A percentile compares a stretch with the other conserved stretches of the same genome.
Evolutionary conservation across 768 basidiomycete species (phyloP).

Genomic region (Suillus subluteus): DNA sequence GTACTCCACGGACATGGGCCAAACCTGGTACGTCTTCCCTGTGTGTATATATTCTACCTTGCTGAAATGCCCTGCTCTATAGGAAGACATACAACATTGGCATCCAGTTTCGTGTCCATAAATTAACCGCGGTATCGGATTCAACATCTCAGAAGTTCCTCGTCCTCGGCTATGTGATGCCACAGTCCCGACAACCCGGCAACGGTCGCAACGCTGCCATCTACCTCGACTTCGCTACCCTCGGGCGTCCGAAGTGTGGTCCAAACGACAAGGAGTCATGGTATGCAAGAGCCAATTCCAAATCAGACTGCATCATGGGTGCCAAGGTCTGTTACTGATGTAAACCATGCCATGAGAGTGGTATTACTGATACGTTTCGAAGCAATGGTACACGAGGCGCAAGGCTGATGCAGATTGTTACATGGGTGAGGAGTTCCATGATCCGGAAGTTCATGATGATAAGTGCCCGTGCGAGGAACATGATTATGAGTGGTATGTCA

Average conservation of each 20-base stretch:
- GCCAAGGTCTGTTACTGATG: slow-evolving; percentile 63
- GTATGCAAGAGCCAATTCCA: slow-evolving; percentile 70
- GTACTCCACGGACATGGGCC: slow-evolving; percentile 85
- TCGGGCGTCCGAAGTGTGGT: slow-evolving; percentile 68
- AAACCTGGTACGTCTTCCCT: slow-evolving; percentile 66
- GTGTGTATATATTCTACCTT: background rate
- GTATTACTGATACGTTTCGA: background rate
- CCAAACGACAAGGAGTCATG: slow-evolving; percentile 81
- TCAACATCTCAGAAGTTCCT: slow-evolving; percentile 97
- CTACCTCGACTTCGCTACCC: slow-evolving; percentile 80
- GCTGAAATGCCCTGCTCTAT: background rate
- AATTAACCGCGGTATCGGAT: slow-evolving; percentile 87
- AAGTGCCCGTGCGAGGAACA: slow-evolving; percentile 80
- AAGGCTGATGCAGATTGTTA: slow-evolving; percentile 86
- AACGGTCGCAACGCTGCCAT: slow-evolving; percentile 70
- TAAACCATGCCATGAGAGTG: too few relatives aligned
- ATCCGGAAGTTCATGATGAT: slow-evolving; percentile 84
- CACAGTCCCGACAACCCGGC: slow-evolving; percentile 54
- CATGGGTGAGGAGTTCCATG: slow-evolving; percentile 85
- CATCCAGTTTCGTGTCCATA: slow-evolving; percentile 68
- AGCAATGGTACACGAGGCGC: slow-evolving; percentile 94
- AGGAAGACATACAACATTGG: slow-evolving; percentile 78
- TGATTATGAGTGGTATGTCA: slow-evolving; percentile 89
- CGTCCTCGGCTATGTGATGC: slow-evolving; percentile 76
- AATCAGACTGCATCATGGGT: slow-evolving; percentile 88